Evolutionary conservation across 2,329 filamentous ascomycete species (phyloP), one percentile per base, ranked within the genome.

Genomic region (Sphaceloma murrayae): DNA sequence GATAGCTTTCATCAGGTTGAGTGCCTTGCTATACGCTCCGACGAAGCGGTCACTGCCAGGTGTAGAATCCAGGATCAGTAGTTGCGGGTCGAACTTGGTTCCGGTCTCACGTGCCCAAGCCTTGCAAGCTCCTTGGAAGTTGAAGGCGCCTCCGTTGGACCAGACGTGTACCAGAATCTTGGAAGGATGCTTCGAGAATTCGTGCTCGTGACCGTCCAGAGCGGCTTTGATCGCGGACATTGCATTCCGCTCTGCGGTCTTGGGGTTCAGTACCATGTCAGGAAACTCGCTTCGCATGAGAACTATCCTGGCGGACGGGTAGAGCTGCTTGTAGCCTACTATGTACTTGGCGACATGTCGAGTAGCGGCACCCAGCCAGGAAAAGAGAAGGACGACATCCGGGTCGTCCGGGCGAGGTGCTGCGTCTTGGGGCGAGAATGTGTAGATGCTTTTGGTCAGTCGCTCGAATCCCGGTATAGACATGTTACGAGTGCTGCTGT

Each of bases 291-390:
- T 66, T 32, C 38, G 22, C 51, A 72, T 52, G 18, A 75, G 60
- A 21, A 76, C 58, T 42, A 75, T 67, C 22, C 58, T 56, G 3
- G 71, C 61, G 4, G 56, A 54, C 1, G 71, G 70, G 54, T 67
- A 73, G 13, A 66, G 53, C 4, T 52, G 46, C 49, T 67, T 68
- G 54, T 74, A 67, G 18, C 60, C 58, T 3, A 61, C 52, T 19
- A 70, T 61, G 54, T 75, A 75, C 51, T 75, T 75, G 50, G 64
- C 63, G 33, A 75, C 67, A 53, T 75, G 70, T 5, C 56, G 55
- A 29, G 72, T 66, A n/a, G 55, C 62, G 7, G 72, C 71, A 33
- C 64, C 67, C 64, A 73, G 71, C 72, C 73, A 75, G 5, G 65
- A 60, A 26, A 67, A 63, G 26, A 75, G 38, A 17, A 74, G 49